A percentile compares a stretch with the other conserved stretches of the same genome.
phyloP scores from a whole-genome alignment of 768 basidiomycete species.

The Piloderma croceum region DNA sequence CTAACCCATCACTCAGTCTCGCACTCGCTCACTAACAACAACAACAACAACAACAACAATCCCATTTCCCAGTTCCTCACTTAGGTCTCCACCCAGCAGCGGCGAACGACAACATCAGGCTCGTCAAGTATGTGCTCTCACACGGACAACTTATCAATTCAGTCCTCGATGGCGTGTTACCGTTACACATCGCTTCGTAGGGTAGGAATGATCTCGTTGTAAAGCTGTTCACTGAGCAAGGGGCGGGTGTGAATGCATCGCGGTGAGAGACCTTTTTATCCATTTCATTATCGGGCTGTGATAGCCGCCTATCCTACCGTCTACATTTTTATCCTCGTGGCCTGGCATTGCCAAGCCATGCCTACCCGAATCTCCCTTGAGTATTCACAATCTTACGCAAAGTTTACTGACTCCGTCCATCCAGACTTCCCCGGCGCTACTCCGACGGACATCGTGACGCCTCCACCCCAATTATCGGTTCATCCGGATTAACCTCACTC shows the following conservation, averaged over 20 bases:
- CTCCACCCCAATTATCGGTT: too few species aligned
- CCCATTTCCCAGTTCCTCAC: constrained; percentile 74
- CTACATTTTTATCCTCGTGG: too few species aligned
- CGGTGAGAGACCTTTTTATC: constrained; percentile 59
- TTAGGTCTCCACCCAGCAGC: constrained; percentile 76
- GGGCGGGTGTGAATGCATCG: constrained; percentile 95
- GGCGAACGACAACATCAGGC: constrained; percentile 82
- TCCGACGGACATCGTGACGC: too few species aligned
- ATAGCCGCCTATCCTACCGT: too few species aligned
- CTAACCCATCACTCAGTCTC: background rate
- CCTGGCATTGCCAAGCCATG: too few species aligned
- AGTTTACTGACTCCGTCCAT: too few species aligned
- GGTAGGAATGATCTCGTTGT: constrained; percentile 89
- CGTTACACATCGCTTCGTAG: constrained; percentile 90
- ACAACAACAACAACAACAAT: too few species aligned
- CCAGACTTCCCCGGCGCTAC: too few species aligned
- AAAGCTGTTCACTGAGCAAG: constrained; percentile 79
- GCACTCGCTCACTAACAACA: background rate
- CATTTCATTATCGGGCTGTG: too few species aligned
- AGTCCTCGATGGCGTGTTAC: constrained; percentile 93
- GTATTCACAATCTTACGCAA: too few species aligned
- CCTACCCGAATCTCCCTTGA: too few species aligned
- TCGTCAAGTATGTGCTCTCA: constrained; percentile 87
- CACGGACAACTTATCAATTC: constrained; percentile 97
- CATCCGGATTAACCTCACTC: too few species aligned